phyloP scores from a whole-genome alignment of 768 basidiomycete species.

The Amanita exitialis region DNA sequence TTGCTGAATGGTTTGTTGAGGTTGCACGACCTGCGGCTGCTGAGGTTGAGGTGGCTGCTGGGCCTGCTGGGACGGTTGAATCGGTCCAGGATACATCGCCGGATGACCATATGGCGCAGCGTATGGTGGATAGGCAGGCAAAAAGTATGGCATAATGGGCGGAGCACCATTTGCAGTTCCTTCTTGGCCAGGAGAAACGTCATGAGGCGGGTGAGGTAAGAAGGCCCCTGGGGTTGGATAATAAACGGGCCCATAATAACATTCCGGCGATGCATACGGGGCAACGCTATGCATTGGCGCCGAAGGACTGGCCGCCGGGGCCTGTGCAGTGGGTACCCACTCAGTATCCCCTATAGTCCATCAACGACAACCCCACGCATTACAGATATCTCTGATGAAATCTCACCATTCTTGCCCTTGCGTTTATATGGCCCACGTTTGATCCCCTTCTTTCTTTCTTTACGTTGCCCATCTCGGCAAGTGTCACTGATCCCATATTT shows the following conservation, averaged over 20 bases:
- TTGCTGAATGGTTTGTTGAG: slow-evolving; percentile 4
- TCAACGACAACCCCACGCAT: not conserved
- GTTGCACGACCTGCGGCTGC: slow-evolving; percentile 11
- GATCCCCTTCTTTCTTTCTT: slow-evolving; percentile 86
- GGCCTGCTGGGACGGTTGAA: slow-evolving; percentile 9
- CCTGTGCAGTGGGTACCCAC: slow-evolving; percentile 17
- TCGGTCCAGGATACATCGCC: slow-evolving; percentile 17
- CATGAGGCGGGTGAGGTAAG: slow-evolving; percentile 20
- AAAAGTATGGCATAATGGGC: slow-evolving; percentile 28
- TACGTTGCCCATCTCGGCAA: slow-evolving; percentile 85
- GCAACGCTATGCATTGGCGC: slow-evolving; percentile 23
- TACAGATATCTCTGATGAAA: slow-evolving; percentile 9
- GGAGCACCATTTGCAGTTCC: slow-evolving; percentile 24
- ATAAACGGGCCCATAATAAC: slow-evolving; percentile 29
- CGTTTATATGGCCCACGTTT: slow-evolving; percentile 84
- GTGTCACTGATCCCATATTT: slow-evolving; percentile 75
- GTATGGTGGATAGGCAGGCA: slow-evolving; percentile 29
- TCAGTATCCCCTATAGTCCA: slow-evolving; percentile 14
- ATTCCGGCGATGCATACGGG: slow-evolving; percentile 24
- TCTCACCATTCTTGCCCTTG: slow-evolving; percentile 27
- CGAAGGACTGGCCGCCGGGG: slow-evolving; percentile 15
- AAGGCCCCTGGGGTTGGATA: slow-evolving; percentile 26
- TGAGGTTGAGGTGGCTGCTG: slow-evolving; percentile 11
- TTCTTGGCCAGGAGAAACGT: slow-evolving; percentile 21
- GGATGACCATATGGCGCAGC: slow-evolving; percentile 21